Evolutionary conservation across 2,329 filamentous ascomycete species (phyloP), one percentile per base, ranked within the genome.

Genomic region (Hymenoscyphus repandus): DNA sequence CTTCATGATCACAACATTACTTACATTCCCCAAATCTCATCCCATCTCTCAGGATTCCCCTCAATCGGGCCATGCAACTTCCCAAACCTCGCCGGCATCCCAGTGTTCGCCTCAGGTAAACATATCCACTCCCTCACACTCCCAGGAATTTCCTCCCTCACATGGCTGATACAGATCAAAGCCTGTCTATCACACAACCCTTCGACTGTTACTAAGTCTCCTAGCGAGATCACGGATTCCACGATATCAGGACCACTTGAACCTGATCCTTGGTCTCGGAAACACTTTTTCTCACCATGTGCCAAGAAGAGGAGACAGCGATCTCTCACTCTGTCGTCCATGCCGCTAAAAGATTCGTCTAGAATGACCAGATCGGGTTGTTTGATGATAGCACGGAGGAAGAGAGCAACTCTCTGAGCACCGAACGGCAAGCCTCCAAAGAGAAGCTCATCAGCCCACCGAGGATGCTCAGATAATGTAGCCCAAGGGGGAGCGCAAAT

Each of bases 81-180:
- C 1, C 88, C 88, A 62, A 85, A 83, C 48, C 85, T 74, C 9
- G 86, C 82, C 13, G 76, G 69, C 32, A 64, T 61, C 1, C 79
- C 78, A 1, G 80, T 80, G 47, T 85, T 86, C 3, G 85, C 77
- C 68, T 91, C 86, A 1, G 92, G 90, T 30, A 96, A 72, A 66
- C 88, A 91, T 45, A 97, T 75, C 86, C 88, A 97, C 65, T 95
- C 83, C 42, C 89, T 73, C 20, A 96, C 79, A 58, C 84, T 85
- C 45, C 85, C 83, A 0, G 93, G 93, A 9, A 97, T 87, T 68
- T 99, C 93, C 62, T 96, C 90, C 55, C 83, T 84, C 54, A 92
- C 77, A 70, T 99, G 93, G 54, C 90, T 93, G 53, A 97, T 92
- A 57, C 91, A 90, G n/a, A 97, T 78, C 48, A 99, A 71, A 0